These are phyloP conservation scores for Corymbia maculata DNA, from an alignment of 345 rosid species.

Conservation along the genomic window DNA sequence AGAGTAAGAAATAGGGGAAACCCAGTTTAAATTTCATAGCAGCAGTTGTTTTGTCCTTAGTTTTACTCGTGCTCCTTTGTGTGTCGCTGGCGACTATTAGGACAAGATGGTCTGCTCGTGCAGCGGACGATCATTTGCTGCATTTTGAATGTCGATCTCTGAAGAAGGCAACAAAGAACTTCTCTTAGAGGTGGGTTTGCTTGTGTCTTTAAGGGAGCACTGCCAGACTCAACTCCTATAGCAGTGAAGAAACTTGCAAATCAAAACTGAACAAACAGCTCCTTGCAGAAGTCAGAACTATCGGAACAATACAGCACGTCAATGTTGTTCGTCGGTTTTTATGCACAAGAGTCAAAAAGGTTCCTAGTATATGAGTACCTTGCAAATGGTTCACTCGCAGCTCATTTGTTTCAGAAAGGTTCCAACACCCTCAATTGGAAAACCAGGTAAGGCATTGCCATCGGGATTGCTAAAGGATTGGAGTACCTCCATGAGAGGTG, in stretches of 20 bases:
- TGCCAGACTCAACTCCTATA: conserved; percentile 1
- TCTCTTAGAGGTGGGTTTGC: conserved; percentile 20
- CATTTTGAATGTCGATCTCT: conserved; percentile 3
- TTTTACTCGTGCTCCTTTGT: background rate
- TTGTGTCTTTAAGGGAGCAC: conserved; percentile 6
- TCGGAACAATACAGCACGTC: conserved; percentile 13
- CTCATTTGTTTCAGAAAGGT: no score
- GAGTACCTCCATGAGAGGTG: no score
- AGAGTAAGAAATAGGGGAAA: background rate
- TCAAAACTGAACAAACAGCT: conserved; percentile 1
- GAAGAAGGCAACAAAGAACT: conserved; percentile 3
- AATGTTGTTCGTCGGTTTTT: conserved; percentile 12
- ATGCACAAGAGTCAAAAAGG: conserved; percentile 3
- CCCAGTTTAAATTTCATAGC: background rate
- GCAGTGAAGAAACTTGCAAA: conserved; percentile 16
- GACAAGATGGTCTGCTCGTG: background rate
- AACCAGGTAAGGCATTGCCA: no score
- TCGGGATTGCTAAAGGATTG: no score
- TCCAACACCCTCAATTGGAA: no score
- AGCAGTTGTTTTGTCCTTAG: background rate
- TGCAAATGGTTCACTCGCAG: no score
- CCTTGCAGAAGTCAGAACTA: conserved; percentile 13
- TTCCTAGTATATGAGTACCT: no score
- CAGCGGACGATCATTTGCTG: background rate
- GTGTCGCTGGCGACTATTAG: background rate